Conservation (phyloP, 139 green algal genomes). For the Astrephomene gubernaculifera region DNA sequence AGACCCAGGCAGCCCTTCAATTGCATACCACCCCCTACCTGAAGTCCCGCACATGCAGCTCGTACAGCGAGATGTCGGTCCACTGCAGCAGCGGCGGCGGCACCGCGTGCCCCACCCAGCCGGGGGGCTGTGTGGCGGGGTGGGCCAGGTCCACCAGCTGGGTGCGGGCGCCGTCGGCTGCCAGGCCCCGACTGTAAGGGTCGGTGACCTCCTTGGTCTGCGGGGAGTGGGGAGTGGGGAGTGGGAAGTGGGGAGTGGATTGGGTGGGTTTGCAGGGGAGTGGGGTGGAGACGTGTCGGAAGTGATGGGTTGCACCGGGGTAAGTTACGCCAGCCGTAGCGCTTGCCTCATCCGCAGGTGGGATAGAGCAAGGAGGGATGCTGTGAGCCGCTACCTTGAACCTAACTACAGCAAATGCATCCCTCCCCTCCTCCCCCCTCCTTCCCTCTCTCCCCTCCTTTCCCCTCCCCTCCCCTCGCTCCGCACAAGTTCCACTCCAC, state of each 20-base stretch:
- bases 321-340: background rate
- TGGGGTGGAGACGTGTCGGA: no score
- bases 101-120: constrained; percentile 58
- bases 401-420: no score
- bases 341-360: background rate
- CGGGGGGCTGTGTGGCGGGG: constrained; percentile 55
- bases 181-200: constrained; percentile 82
- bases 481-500: no score
- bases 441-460: no score
- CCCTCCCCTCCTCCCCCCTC: no score
- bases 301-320: no score
- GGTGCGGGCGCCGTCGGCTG: constrained; percentile 68
- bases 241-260: background rate
- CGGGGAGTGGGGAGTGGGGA: no score
- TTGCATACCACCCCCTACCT: constrained; percentile 44
- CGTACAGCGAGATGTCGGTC: constrained; percentile 89
- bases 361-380: no score
- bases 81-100: constrained; percentile 57
- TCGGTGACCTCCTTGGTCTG: constrained; percentile 74
- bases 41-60: constrained; percentile 96
- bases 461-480: no score
- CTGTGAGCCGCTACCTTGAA: no score
- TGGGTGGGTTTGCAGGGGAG: no score
- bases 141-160: constrained; percentile 35
- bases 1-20: background rate